A percentile compares a stretch with the other conserved stretches of the same genome.
Evolutionary conservation across 2,329 filamentous ascomycete species (phyloP).

Genomic region (Shiraia bambusicola): DNA sequence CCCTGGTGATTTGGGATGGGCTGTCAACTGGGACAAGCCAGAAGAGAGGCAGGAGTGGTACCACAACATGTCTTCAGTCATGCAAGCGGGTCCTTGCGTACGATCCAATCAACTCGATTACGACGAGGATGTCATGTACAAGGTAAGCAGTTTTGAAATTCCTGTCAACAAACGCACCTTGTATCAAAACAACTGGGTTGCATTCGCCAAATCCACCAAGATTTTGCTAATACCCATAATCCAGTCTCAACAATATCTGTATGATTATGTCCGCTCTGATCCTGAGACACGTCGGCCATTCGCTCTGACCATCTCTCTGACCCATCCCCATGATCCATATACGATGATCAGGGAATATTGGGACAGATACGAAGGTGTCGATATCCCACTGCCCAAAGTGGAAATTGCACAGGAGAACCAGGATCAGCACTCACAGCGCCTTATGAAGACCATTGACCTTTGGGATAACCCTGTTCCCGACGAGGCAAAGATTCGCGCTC

Average conservation of each 20-base stretch:
- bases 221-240: slow-evolving; percentile 8
- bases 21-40: slow-evolving; percentile 92
- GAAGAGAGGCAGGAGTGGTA: slow-evolving; percentile 83
- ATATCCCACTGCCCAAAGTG: slow-evolving; percentile 80
- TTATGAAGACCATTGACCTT: slow-evolving; percentile 83
- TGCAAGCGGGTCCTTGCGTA: slow-evolving; percentile 85
- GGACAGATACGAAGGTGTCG: slow-evolving; percentile 86
- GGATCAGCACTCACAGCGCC: slow-evolving; percentile 82
- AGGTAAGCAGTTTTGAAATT: slow-evolving; percentile 39
- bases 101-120: slow-evolving; percentile 95
- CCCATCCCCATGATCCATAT: slow-evolving; percentile 93
- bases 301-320: slow-evolving; percentile 86
- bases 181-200: slow-evolving; percentile 48
- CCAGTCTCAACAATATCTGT: slow-evolving; percentile 78
- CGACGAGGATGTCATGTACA: slow-evolving; percentile 94
- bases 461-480: slow-evolving; percentile 81
- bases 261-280: slow-evolving; percentile 83
- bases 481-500: slow-evolving; percentile 81
- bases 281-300: slow-evolving; percentile 71
- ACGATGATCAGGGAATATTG: slow-evolving; percentile 92
- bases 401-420: slow-evolving; percentile 77
- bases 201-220: neutral
- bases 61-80: slow-evolving; percentile 91
- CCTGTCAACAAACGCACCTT: slow-evolving; percentile 54
- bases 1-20: slow-evolving; percentile 91